Percentiles rank a stretch among this genome's conserved stretches.
Conservation (phyloP, 2,329 filamentous ascomycete species). For the Beauveria varroae region DNA sequence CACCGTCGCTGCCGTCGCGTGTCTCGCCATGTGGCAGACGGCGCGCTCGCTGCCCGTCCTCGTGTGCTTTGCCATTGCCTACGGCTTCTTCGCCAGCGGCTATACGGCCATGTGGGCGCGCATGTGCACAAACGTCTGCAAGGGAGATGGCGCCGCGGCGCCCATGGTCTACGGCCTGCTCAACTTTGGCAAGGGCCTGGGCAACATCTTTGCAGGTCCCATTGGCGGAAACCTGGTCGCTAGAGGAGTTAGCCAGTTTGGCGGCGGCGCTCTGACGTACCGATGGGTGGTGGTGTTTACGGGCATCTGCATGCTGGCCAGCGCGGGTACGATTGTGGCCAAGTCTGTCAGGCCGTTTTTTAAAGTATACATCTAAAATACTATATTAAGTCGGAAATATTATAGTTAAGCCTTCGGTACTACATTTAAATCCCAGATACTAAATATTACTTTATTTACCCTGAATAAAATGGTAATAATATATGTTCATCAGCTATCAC, state of each 20-base stretch:
- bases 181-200: constrained; percentile 23
- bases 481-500: too few relatives aligned
- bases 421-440: too few relatives aligned
- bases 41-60: constrained; percentile 36
- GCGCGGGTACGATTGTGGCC: not conserved
- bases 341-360: not conserved
- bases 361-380: too few relatives aligned
- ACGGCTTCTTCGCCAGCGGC: constrained; percentile 35
- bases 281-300: constrained; percentile 6
- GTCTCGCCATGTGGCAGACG: constrained; percentile 45
- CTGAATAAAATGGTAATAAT: too few relatives aligned
- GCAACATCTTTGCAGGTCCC: constrained; percentile 24
- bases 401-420: too few relatives aligned
- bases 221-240: constrained; percentile 21
- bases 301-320: constrained; percentile 3
- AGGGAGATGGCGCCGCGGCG: constrained; percentile 20
- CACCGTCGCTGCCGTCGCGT: constrained; percentile 36
- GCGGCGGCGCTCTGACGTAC: not conserved
- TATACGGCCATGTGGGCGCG: constrained; percentile 16
- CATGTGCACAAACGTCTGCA: constrained; percentile 23
- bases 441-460: too few relatives aligned
- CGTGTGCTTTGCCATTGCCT: constrained; percentile 41
- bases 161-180: constrained; percentile 22
- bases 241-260: not conserved
- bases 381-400: too few relatives aligned